Evolutionary conservation across 2,329 filamentous ascomycete genomes (phyloP), one percentile per base, ranked within the genome.

Genomic region (Chaetothyriales sp.): DNA sequence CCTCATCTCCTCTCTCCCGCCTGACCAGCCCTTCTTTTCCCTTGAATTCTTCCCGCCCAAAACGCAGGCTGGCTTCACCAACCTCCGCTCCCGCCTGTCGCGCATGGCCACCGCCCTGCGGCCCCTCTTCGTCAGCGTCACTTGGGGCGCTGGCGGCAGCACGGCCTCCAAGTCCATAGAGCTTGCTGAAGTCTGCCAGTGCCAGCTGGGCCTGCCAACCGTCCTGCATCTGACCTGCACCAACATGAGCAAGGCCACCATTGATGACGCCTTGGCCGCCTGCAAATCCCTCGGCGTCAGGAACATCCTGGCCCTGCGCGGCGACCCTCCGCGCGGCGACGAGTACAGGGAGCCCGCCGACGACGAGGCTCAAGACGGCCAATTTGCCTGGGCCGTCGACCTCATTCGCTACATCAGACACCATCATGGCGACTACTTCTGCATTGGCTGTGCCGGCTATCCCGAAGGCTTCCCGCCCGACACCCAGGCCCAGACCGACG

Each of bases 21-120:
- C 83, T 58, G 81, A 86, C 69, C 79, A 80, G 59, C 82, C 79
- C 66, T 97, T 92, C 75, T 94, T 95, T 71, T 97, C 92, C 47
- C 83, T 97, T 70, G 92, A 98, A 73, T 98, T 98, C 80, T 98
- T 98, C 73, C 92, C 92, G 60, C 92, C 92, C 57, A 98, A 97
- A 75, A 98, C 92, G 46, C 77, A 84, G 56, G 95, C 94, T 82
- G 92, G 92, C 59, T 94, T 92, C 63, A 84, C 87, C 57, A 98
- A 98, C 68, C 81, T 98, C 51, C 86, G 90, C 66, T 86, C 86
- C 58, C 89, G 92, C 65, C 81, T 98, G 54, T 86, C 94, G 67
- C 88, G 92, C 66, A 97, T 98, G 92, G 83, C 92, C 48, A 82
- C 87, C 58, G 89, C 88, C 13, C 76, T 98, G 53, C 84, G 86